A percentile compares a stretch with the other conserved stretches of the same genome.
Conservation (phyloP, 805 yeast genomes). For the Candida krabiensis region DNA sequence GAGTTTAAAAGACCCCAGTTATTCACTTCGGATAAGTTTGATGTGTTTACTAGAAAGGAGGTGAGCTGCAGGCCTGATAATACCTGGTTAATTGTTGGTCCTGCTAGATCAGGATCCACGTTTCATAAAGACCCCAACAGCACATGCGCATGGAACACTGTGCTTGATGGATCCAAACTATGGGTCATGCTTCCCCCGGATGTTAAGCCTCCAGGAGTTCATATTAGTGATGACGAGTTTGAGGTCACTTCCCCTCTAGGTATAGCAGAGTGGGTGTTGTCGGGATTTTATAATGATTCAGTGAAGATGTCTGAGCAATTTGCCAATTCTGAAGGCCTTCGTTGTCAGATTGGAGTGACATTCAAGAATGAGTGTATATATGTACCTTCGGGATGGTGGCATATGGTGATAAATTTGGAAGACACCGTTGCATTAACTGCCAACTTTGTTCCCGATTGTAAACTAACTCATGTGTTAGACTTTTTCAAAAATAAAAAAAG, state of each 20-base stretch:
- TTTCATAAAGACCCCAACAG: slow-evolving; percentile 93
- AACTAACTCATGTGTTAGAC: slow-evolving; percentile 58
- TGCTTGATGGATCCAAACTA: slow-evolving; percentile 69
- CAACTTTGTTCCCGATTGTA: slow-evolving; percentile 74
- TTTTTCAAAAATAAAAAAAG: slow-evolving; percentile 66
- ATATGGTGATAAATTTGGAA: slow-evolving; percentile 80
- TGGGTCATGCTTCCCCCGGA: slow-evolving; percentile 90
- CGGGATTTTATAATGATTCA: slow-evolving; percentile 77
- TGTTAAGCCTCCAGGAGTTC: slow-evolving; percentile 81
- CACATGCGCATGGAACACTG: slow-evolving; percentile 90
- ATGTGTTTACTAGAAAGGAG: slow-evolving; percentile 33
- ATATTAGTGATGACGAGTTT: slow-evolving; percentile 71
- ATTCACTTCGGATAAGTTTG: slow-evolving; percentile 62
- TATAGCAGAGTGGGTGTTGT: slow-evolving; percentile 84
- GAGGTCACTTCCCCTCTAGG: slow-evolving; percentile 94
- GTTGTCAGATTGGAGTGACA: slow-evolving; percentile 69
- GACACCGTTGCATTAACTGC: slow-evolving; percentile 87
- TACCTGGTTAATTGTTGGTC: slow-evolving; percentile 90
- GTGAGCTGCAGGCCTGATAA: slow-evolving; percentile 75
- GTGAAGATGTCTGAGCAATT: slow-evolving; percentile 46
- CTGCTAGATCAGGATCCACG: slow-evolving; percentile 78
- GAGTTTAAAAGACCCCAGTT: slow-evolving; percentile 55
- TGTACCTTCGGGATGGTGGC: slow-evolving; percentile 99
- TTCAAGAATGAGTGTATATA: slow-evolving; percentile 81
- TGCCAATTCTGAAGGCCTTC: slow-evolving; percentile 25